Percentiles rank a stretch among this genome's conserved stretches.
These are phyloP conservation scores for Trametes gibbosa DNA, from an alignment of 768 basidiomycete species.

Conservation along the genomic window DNA sequence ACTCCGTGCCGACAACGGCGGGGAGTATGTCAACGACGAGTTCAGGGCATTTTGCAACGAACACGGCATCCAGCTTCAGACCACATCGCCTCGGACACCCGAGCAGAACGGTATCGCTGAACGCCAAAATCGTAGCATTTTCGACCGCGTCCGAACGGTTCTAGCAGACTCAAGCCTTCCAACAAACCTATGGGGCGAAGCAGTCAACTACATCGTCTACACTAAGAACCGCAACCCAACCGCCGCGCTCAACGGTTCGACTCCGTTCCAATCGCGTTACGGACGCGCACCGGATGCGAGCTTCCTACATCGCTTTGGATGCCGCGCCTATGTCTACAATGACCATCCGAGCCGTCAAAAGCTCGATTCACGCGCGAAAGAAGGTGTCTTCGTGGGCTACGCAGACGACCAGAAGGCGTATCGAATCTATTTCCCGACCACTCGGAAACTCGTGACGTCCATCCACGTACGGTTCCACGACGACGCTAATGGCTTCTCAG, in stretches of 20 bases:
- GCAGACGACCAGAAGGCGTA: slow-evolving; percentile 1
- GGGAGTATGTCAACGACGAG: slow-evolving; percentile 22
- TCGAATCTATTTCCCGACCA: background rate
- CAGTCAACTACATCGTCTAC: slow-evolving; percentile 17
- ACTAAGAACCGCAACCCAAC: slow-evolving; percentile 25
- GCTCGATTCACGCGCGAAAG: slow-evolving; percentile 3
- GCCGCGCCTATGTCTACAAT: slow-evolving; percentile 10
- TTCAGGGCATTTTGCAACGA: slow-evolving; percentile 7
- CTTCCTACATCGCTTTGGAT: slow-evolving; percentile 22
- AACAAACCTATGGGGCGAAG: slow-evolving; percentile 24
- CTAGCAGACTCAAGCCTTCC: slow-evolving; percentile 14
- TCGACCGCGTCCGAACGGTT: slow-evolving; percentile 22
- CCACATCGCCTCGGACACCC: slow-evolving; percentile 22
- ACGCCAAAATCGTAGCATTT: slow-evolving; percentile 23
- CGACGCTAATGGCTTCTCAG: background rate
- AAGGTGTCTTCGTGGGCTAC: background rate
- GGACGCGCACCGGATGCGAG: slow-evolving; percentile 22
- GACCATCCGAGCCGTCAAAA: slow-evolving; percentile 4
- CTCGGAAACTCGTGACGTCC: background rate
- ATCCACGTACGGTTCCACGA: slow-evolving; percentile 3
- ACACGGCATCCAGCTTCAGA: slow-evolving; percentile 23
- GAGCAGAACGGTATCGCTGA: slow-evolving; percentile 27
- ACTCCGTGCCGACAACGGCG: slow-evolving; percentile 25
- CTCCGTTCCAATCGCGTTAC: slow-evolving; percentile 24
- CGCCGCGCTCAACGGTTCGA: slow-evolving; percentile 6